These are phyloP conservation scores for Drechslerella coelobrocha DNA, from an alignment of 2,329 filamentous ascomycete genomes.

Conservation along the genomic window DNA sequence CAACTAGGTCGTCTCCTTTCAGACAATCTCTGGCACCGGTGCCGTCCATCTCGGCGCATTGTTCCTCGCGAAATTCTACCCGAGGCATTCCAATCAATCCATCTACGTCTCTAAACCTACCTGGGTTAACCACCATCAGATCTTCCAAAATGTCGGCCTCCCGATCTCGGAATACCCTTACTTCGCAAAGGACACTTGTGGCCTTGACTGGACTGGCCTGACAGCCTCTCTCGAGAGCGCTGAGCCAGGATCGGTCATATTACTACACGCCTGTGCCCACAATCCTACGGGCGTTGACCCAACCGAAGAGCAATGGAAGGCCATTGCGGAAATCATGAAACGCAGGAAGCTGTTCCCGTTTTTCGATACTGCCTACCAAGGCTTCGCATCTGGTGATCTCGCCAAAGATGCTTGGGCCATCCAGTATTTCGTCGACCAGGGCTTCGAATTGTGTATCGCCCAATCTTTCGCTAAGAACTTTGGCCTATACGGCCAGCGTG, in stretches of 20 bases:
- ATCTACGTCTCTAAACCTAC: conserved; percentile 96
- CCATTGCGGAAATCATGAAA: conserved; percentile 88
- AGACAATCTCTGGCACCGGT: conserved; percentile 97
- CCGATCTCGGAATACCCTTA: conserved; percentile 95
- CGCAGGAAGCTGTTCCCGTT: conserved; percentile 87
- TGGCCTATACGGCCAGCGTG: conserved; percentile 97
- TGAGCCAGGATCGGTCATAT: conserved; percentile 83
- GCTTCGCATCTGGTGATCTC: conserved; percentile 91
- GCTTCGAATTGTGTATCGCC: conserved; percentile 83
- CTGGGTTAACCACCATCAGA: conserved; percentile 97
- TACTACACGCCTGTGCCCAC: conserved; percentile 96
- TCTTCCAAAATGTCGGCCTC: conserved; percentile 92
- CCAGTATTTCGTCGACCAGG: conserved; percentile 89
- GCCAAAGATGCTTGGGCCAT: conserved; percentile 92
- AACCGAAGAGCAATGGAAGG: conserved; percentile 86
- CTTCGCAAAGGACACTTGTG: conserved; percentile 99
- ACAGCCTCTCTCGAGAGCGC: conserved; percentile 87
- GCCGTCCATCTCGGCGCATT: conserved; percentile 92
- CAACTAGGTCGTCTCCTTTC: conserved; percentile 81
- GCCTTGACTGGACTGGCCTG: conserved; percentile 95
- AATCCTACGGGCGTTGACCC: conserved; percentile 98
- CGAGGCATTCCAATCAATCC: conserved; percentile 75
- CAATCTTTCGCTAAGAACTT: conserved; percentile 88
- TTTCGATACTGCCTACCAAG: conserved; percentile 99
- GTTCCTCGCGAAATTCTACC: conserved; percentile 91